Percentiles rank a stretch among this genome's conserved stretches.
Conservation (phyloP, 2,329 filamentous ascomycete species). For the Sclerotinia subarctica region DNA sequence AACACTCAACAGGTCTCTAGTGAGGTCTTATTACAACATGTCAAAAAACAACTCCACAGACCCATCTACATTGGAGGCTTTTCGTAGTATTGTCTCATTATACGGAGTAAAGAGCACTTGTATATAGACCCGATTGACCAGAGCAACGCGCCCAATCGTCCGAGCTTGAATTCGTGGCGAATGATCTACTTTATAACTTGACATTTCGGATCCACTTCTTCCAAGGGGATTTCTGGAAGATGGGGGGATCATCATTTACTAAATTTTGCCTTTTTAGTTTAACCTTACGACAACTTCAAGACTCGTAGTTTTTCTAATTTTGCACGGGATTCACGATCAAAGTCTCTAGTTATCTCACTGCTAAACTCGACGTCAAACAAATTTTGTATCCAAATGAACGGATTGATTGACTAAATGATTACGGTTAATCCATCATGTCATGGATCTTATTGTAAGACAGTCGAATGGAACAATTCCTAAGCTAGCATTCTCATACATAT, state of each 20-base stretch:
- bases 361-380: neutral
- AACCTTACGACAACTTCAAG: neutral
- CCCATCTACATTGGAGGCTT: neutral
- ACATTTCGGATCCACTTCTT: conserved; percentile 4
- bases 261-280: neutral
- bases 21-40: neutral
- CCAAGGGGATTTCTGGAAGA: conserved; percentile 18
- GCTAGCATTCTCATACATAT: neutral
- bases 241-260: conserved; percentile 6
- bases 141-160: neutral
- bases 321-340: neutral
- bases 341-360: neutral
- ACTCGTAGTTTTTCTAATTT: neutral
- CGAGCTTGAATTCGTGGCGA: conserved; percentile 10
- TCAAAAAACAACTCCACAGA: neutral
- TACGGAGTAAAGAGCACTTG: neutral
- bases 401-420: neutral
- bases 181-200: neutral
- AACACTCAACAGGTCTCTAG: neutral
- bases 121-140: neutral
- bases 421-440: neutral
- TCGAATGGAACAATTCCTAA: neutral
- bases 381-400: neutral
- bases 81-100: neutral
- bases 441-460: neutral